A percentile compares a stretch with the other conserved stretches of the same genome.
These are phyloP conservation scores for Pseudotulostoma volvatum DNA, from an alignment of 495 filamentous ascomycete genomes.

Conservation along the genomic window DNA sequence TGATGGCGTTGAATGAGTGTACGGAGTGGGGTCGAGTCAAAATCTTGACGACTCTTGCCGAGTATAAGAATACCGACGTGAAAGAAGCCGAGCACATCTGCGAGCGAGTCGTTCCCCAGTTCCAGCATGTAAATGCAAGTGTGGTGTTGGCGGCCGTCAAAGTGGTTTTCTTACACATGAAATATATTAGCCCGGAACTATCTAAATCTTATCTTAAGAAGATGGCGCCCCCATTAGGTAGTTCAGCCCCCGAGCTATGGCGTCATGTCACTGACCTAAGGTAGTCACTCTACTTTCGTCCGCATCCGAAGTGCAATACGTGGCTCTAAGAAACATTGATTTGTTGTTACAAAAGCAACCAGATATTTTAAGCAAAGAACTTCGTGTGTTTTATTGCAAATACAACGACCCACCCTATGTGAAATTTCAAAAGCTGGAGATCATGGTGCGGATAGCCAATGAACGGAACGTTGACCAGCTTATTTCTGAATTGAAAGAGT, in stretches of 20 bases:
- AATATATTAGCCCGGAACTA: constrained; percentile 57
- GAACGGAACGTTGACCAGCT: constrained; percentile 94
- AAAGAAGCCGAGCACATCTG: constrained; percentile 99
- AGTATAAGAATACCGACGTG: constrained; percentile 70
- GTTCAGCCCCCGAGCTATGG: too few species aligned
- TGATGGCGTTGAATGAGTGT: constrained; percentile 96
- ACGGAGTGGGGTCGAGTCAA: constrained; percentile 98
- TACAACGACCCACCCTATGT: constrained; percentile 98
- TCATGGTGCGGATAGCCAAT: constrained; percentile 98
- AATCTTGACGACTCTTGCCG: constrained; percentile 75
- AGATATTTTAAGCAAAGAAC: constrained; percentile 90
- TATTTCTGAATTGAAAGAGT: constrained; percentile 86
- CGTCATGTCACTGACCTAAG: constrained; percentile 6
- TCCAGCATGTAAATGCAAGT: constrained; percentile 95
- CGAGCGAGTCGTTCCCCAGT: constrained; percentile 87
- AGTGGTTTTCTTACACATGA: constrained; percentile 95
- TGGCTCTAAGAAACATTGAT: constrained; percentile 89
- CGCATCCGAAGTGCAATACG: constrained; percentile 93
- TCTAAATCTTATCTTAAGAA: constrained; percentile 79
- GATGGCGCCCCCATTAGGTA: constrained; percentile 93
- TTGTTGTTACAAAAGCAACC: constrained; percentile 88
- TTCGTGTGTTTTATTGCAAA: constrained; percentile 98
- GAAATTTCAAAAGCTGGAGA: constrained; percentile 94
- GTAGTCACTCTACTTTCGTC: constrained; percentile 90
- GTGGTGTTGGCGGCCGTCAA: constrained; percentile 96